A percentile compares a stretch with the other conserved stretches of the same genome.
Evolutionary conservation across 2,329 filamentous ascomycete genomes (phyloP).

Genomic region (Nothopassalora personata): DNA sequence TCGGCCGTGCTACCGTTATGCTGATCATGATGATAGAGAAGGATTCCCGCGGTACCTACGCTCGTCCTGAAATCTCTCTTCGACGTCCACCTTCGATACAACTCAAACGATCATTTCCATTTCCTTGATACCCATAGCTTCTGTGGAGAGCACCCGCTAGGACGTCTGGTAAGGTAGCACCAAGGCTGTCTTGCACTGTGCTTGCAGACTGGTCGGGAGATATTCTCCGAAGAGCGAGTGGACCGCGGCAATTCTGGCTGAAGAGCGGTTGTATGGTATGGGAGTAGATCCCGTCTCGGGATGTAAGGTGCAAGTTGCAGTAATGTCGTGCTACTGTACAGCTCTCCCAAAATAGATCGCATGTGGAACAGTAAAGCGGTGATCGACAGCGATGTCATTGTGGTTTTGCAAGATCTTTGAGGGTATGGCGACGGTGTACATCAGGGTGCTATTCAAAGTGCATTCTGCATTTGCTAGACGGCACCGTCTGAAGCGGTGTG

Average conservation of each 20-base stretch:
- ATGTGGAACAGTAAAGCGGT: neutral
- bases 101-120: neutral
- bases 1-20: too few relatives aligned
- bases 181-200: neutral
- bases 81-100: neutral
- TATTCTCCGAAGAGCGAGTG: neutral
- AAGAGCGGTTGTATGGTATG: neutral
- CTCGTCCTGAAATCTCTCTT: neutral
- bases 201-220: neutral
- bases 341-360: neutral
- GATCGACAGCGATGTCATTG: neutral
- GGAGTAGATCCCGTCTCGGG: neutral
- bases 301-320: neutral
- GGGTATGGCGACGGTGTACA: neutral
- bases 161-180: neutral
- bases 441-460: neutral
- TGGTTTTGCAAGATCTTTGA: neutral
- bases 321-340: neutral
- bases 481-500: neutral
- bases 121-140: neutral
- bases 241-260: neutral
- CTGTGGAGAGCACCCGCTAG: neutral
- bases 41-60: neutral
- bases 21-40: neutral
- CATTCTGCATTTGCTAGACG: neutral